Evolutionary conservation across 106 monocot species (phyloP).

Genomic region (Dioscorea alata): DNA sequence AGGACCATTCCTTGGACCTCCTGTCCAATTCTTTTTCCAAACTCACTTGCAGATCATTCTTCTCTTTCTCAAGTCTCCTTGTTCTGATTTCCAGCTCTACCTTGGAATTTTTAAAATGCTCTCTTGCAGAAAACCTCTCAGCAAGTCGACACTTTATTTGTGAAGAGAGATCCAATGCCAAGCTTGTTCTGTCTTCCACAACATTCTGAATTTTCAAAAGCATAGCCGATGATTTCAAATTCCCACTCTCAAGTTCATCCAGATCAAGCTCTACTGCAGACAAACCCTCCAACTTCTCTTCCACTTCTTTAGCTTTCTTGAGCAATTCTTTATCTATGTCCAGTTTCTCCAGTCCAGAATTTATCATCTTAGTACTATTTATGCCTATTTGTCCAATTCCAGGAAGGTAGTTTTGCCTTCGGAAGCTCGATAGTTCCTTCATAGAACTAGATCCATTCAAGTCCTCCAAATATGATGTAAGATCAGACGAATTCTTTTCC

Average conservation of each 20-base stretch:
- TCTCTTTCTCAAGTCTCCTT: slow-evolving; percentile 81
- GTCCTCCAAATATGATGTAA: slow-evolving; percentile 3
- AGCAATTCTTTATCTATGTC: slow-evolving; percentile 45
- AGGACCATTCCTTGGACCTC: slow-evolving; percentile 78
- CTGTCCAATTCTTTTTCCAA: slow-evolving; percentile 83
- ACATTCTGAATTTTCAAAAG: slow-evolving; percentile 40
- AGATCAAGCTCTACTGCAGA: slow-evolving; percentile 45
- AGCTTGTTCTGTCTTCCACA: slow-evolving; percentile 42
- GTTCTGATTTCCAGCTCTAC: slow-evolving; percentile 61
- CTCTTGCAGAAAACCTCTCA: slow-evolving; percentile 60
- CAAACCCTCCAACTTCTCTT: slow-evolving; percentile 25
- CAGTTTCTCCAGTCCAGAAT: slow-evolving; percentile 12
- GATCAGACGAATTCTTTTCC: slow-evolving; percentile 16
- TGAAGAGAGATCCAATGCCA: slow-evolving; percentile 59
- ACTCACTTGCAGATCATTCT: slow-evolving; percentile 55
- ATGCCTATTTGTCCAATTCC: slow-evolving; percentile 10
- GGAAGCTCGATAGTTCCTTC: slow-evolving; percentile 12
- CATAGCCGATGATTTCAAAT: slow-evolving; percentile 20
- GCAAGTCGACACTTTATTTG: slow-evolving; percentile 58
- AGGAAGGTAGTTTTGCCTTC: slow-evolving; percentile 10
- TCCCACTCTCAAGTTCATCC: slow-evolving; percentile 12
- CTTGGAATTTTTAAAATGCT: slow-evolving; percentile 44
- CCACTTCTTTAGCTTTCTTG: slow-evolving; percentile 55
- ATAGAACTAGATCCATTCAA: neutral
- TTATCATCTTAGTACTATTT: slow-evolving; percentile 2